These are phyloP conservation scores for Xerocomus brunneocitrinus DNA, from an alignment of 768 basidiomycete genomes.

Conservation along the genomic window DNA sequence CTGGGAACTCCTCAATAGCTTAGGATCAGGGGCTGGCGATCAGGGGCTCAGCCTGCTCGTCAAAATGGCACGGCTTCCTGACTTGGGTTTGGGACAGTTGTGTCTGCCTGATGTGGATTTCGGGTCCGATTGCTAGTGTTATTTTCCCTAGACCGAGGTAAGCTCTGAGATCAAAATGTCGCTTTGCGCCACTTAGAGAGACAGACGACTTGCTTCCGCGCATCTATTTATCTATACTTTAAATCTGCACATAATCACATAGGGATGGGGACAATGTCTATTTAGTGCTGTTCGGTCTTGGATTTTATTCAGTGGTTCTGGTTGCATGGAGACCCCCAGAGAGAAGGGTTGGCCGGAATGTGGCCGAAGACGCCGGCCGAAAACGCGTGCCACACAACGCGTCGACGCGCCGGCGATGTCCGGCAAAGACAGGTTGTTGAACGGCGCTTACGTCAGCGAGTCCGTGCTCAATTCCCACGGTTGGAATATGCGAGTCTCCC, in stretches of 20 bases:
- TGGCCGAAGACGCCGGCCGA: constrained; percentile 25
- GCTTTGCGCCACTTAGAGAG: background rate
- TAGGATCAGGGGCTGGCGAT: constrained; percentile 33
- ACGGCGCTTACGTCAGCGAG: constrained; percentile 32
- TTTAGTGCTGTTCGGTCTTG: background rate
- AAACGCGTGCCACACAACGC: constrained; percentile 1
- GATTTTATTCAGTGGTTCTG: background rate
- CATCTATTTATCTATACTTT: constrained; percentile 16
- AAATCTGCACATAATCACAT: constrained; percentile 16
- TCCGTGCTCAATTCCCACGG: constrained; percentile 35
- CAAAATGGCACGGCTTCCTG: constrained; percentile 70
- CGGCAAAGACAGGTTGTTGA: constrained; percentile 28
- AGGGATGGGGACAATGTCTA: constrained; percentile 11
- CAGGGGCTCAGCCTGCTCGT: constrained; percentile 58
- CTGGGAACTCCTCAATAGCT: constrained; percentile 56
- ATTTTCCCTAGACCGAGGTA: constrained; percentile 3
- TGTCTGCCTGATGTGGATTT: constrained; percentile 31
- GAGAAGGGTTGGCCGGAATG: constrained; percentile 5
- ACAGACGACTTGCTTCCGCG: constrained; percentile 5
- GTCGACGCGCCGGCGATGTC: constrained; percentile 23
- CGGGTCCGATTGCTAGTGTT: constrained; percentile 12
- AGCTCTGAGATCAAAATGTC: background rate
- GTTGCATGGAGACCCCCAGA: constrained; percentile 10
- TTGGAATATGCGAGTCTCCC: constrained; percentile 27
- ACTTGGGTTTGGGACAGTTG: constrained; percentile 68